Evolutionary conservation across 2,329 filamentous ascomycete genomes (phyloP).

Genomic region (Hyphodiscus sp.): DNA sequence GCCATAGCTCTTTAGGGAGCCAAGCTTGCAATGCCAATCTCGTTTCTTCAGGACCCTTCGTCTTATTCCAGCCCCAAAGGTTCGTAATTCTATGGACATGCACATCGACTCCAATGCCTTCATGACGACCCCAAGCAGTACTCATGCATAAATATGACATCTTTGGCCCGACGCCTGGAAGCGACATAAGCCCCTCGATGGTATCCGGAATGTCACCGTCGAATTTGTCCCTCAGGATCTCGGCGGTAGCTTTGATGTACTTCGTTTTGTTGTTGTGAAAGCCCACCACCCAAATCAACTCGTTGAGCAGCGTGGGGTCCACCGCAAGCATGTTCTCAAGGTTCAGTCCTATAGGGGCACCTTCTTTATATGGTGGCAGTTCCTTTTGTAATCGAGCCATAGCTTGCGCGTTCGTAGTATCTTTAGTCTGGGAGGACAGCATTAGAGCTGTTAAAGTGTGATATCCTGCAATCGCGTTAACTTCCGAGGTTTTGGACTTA

Average conservation of each 20-base stretch:
- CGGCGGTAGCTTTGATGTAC: slow-evolving; percentile 59
- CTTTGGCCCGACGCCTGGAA: slow-evolving; percentile 68
- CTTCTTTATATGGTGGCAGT: slow-evolving; percentile 37
- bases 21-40: slow-evolving; percentile 56
- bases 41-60: slow-evolving; percentile 61
- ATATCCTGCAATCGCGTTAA: slow-evolving; percentile 38
- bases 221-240: slow-evolving; percentile 54
- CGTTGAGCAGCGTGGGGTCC: slow-evolving; percentile 51
- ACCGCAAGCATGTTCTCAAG: slow-evolving; percentile 57
- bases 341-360: slow-evolving; percentile 42
- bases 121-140: slow-evolving; percentile 59
- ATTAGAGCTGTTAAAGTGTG: slow-evolving; percentile 65
- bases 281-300: slow-evolving; percentile 60
- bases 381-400: slow-evolving; percentile 60
- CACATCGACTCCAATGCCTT: slow-evolving; percentile 55
- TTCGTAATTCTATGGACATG: slow-evolving; percentile 73
- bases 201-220: slow-evolving; percentile 60
- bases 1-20: slow-evolving; percentile 65
- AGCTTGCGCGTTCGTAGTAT: slow-evolving; percentile 62
- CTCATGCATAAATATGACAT: slow-evolving; percentile 69
- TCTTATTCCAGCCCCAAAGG: slow-evolving; percentile 64
- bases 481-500: neutral
- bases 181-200: slow-evolving; percentile 53
- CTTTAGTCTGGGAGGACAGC: slow-evolving; percentile 69
- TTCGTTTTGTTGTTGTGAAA: slow-evolving; percentile 73